Percentiles rank a stretch among this genome's conserved stretches.
Evolutionary conservation across 345 rosid species (phyloP).

Genomic region (Tarenaya hassleriana): DNA sequence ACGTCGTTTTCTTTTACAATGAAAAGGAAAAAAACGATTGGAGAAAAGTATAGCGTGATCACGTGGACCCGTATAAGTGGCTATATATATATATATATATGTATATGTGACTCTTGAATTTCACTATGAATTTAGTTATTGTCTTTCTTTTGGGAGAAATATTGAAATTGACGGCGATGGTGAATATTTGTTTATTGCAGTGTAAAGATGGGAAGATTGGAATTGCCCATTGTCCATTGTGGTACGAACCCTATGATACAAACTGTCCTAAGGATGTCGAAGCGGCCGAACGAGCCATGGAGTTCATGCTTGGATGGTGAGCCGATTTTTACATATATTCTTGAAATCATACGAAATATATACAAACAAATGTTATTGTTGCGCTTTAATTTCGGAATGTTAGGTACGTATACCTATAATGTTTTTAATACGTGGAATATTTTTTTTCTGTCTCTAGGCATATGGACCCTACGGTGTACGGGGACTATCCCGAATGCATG

Average conservation of each 20-base stretch:
- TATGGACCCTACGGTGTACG: conserved; percentile 32
- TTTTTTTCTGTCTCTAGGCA: conserved; percentile 15
- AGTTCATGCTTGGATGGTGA: conserved; percentile 6
- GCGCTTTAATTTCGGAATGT: too few species aligned
- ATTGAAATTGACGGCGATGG: not conserved
- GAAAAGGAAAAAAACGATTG: too few species aligned
- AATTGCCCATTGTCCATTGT: conserved; percentile 20
- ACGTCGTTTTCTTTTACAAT: too few species aligned
- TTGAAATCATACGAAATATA: not conserved
- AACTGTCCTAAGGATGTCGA: conserved; percentile 18
- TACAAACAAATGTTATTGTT: too few species aligned
- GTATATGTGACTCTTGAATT: not conserved
- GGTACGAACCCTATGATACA: conserved; percentile 21
- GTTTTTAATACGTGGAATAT: not conserved
- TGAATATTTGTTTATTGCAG: not conserved
- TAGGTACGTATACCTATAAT: too few species aligned
- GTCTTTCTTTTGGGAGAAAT: not conserved
- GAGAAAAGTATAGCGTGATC: too few species aligned
- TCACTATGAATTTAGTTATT: not conserved
- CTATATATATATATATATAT: too few species aligned
- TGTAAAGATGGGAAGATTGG: conserved; percentile 26
- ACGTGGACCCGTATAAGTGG: too few species aligned
- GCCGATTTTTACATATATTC: not conserved
- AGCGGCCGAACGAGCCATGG: conserved; percentile 21
- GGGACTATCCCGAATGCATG: conserved; percentile 35